These are phyloP conservation scores for Lichtheimia ornata DNA, from an alignment of 371 early-diverging fungal genomes.

Conservation along the genomic window DNA sequence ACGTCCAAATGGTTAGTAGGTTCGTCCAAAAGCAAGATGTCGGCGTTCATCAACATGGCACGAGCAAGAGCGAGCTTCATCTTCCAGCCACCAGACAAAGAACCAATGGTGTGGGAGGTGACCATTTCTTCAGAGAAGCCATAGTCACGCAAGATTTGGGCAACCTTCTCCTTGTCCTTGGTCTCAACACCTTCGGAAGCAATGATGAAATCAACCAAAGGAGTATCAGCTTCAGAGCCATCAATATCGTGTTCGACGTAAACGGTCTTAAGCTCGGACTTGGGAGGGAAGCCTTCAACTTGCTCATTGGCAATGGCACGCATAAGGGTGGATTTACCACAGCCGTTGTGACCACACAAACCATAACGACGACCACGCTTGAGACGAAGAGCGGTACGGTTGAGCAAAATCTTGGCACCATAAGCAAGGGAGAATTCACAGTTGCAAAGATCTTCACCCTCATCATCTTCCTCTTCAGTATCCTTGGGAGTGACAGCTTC, in stretches of 20 bases:
- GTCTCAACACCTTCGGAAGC: constrained; percentile 56
- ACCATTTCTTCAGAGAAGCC: constrained; percentile 73
- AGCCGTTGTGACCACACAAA: constrained; percentile 84
- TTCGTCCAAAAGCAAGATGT: constrained; percentile 88
- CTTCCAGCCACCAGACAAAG: constrained; percentile 89
- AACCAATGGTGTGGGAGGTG: constrained; percentile 62
- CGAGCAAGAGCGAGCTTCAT: constrained; percentile 87
- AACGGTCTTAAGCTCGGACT: constrained; percentile 67
- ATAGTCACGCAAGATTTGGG: constrained; percentile 60
- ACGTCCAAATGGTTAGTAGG: constrained; percentile 93
- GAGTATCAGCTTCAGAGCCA: constrained; percentile 69
- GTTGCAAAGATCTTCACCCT: no score
- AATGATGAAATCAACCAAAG: constrained; percentile 69
- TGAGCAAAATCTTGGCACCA: constrained; percentile 82
- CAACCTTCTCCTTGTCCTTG: constrained; percentile 53
- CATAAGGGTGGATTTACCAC: constrained; percentile 90
- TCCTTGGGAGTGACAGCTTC: constrained; percentile 42
- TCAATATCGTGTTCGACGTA: constrained; percentile 80
- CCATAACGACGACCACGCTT: constrained; percentile 84
- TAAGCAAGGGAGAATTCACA: no score
- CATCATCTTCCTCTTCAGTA: constrained; percentile 61
- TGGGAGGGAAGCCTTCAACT: constrained; percentile 79
- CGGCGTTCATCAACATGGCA: constrained; percentile 84
- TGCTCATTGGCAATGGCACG: constrained; percentile 77
- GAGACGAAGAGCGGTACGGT: constrained; percentile 73